These are phyloP conservation scores for Gossypium mustelinum DNA, from an alignment of 345 rosid species.

Conservation along the genomic window DNA sequence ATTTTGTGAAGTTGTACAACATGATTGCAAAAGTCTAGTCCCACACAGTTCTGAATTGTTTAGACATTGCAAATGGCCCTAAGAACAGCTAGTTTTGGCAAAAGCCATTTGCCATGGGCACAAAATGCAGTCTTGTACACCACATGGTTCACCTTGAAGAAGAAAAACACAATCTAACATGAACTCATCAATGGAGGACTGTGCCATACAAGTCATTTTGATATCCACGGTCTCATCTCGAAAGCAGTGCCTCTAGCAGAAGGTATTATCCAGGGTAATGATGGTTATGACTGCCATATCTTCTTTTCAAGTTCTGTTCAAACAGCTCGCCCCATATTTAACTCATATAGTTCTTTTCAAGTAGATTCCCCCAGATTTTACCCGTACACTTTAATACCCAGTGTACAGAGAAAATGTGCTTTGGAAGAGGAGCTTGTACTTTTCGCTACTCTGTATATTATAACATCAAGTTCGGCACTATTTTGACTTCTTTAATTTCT, in stretches of 20 bases:
- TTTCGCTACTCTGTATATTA: not conserved
- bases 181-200: conserved; percentile 3
- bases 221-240: not conserved
- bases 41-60: not conserved
- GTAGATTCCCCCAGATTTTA: not conserved
- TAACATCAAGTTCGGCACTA: not conserved
- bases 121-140: not conserved
- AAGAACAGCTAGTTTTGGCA: not conserved
- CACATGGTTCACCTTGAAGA: not conserved
- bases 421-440: not conserved
- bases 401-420: not conserved
- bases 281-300: not conserved
- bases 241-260: not conserved
- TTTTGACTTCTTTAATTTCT: not conserved
- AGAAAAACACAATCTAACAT: not conserved
- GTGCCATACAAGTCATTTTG: not conserved
- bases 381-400: not conserved
- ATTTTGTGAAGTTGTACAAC: conserved; percentile 81
- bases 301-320: not conserved
- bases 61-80: not conserved
- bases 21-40: conserved; percentile 35
- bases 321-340: not conserved
- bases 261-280: not conserved
- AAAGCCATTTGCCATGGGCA: not conserved
- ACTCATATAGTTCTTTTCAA: not conserved